Base-by-base conservation (phyloP, 805 yeast genomes). In the Debaryomyces prosopidis region DNA sequence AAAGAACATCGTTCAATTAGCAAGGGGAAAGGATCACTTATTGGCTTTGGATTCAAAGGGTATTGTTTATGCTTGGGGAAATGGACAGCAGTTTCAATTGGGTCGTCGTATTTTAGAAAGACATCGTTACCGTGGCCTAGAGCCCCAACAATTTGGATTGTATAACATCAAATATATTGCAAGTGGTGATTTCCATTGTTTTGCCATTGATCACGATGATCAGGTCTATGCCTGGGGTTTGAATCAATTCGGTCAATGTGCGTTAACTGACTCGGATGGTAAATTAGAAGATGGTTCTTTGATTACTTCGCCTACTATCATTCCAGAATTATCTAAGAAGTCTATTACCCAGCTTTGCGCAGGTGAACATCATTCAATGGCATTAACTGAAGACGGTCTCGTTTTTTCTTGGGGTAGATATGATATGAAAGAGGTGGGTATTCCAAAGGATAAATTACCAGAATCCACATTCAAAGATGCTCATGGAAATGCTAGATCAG, bases 211-310 rank as follows among this genome's bases (percentile, higher is more conserved):
- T 48, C 71, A 75, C 11, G 79, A 81, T 31, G 89, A 86, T 35
- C 76, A 76, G 30, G 89, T 94, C 1, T 77, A 78, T 51, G 77
- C 94, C 8, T 94, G 99, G 99, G 99, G 99, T 6, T 76, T 94
- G 58, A 94, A 94, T 63, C 97, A 94, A 67, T 94, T 81, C 61
- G 98, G 98, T 17, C 99, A 94, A 69, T 89, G 97, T 73, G 98
- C 96, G 46, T 56, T 71, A 40, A 71, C 76, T 2, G 67, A 70
- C 40, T 74, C 84, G 18, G 75, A 87, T 12, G 84, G 85, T 30
- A 82, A 81, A 41, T 79, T 87, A 44, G 94, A 86, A 58, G 96
- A 89, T 65, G 97, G 96, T 17, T 87, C 94, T 2, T 76, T 88
- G 45, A 81, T 94, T 37, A 71, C 83, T 8, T 80, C 75, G 42